A percentile compares a stretch with the other conserved stretches of the same genome.
Evolutionary conservation across 2,329 filamentous ascomycete species (phyloP).

Genomic region (Seiridium cupressi): DNA sequence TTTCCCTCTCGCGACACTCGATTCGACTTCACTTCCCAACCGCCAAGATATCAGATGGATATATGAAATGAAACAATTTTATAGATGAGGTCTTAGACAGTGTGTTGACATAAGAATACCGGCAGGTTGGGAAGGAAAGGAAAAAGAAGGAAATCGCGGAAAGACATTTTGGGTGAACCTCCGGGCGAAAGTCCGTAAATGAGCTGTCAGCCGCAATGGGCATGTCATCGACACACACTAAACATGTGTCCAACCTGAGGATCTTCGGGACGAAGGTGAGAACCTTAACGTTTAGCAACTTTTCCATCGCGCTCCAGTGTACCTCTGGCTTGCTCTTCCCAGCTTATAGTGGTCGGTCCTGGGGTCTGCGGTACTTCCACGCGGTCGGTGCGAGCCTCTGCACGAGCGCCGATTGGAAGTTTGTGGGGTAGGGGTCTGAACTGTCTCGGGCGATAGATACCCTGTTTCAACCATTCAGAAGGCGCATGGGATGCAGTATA

Average conservation of each 20-base stretch:
- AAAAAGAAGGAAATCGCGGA: background rate
- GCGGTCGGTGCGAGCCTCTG: background rate
- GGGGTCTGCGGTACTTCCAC: background rate
- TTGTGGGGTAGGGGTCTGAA: background rate
- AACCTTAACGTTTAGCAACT: background rate
- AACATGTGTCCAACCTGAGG: background rate
- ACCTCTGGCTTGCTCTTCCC: background rate
- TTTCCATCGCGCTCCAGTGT: background rate
- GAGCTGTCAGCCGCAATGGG: background rate
- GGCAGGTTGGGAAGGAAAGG: background rate
- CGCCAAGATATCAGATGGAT: background rate
- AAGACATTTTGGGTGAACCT: background rate
- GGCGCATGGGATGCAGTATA: background rate
- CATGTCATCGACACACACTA: background rate
- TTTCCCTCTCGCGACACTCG: background rate
- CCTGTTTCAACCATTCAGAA: background rate
- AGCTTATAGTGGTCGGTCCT: background rate
- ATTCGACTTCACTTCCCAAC: background rate
- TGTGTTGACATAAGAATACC: background rate
- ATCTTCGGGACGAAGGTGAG: background rate
- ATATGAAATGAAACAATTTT: too few species aligned
- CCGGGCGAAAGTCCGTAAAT: background rate
- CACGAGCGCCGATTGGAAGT: background rate
- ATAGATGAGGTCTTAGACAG: background rate
- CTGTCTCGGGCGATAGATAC: background rate